Evolutionary conservation across 2,329 filamentous ascomycete genomes (phyloP).

Genomic region (Pseudogymnoascus sp.): DNA sequence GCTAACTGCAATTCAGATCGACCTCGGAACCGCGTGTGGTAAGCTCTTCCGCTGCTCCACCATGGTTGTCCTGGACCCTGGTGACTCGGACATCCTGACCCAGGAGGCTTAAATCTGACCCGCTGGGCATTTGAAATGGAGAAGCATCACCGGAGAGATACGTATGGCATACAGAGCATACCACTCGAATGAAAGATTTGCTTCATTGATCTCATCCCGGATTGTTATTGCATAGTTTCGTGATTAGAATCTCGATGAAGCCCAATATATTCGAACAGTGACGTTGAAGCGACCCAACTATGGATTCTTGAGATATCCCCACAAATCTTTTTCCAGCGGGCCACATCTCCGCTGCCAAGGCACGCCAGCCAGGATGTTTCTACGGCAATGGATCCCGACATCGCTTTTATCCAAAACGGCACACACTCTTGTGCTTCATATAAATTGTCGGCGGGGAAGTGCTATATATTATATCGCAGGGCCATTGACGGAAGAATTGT

Average conservation of each 20-base stretch:
- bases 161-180: background rate
- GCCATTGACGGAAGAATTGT: background rate
- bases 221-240: background rate
- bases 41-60: slow-evolving; percentile 98
- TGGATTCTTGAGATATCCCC: background rate
- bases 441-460: background rate
- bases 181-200: background rate
- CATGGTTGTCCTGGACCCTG: slow-evolving; percentile 94
- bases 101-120: slow-evolving; percentile 46
- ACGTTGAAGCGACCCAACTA: background rate
- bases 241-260: background rate
- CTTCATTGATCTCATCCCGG: background rate
- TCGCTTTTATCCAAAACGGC: background rate
- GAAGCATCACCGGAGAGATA: background rate
- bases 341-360: background rate
- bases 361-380: background rate
- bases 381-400: background rate
- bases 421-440: background rate
- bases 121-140: background rate
- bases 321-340: background rate
- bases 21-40: slow-evolving; percentile 95
- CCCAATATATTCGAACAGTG: background rate
- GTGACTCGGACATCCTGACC: slow-evolving; percentile 95
- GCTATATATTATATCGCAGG: background rate
- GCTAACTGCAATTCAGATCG: slow-evolving; percentile 65